Percentiles rank a stretch among this genome's conserved stretches.
These are phyloP conservation scores for Decorospora gaudefroyi DNA, from an alignment of 2,329 filamentous ascomycete genomes.

Conservation along the genomic window DNA sequence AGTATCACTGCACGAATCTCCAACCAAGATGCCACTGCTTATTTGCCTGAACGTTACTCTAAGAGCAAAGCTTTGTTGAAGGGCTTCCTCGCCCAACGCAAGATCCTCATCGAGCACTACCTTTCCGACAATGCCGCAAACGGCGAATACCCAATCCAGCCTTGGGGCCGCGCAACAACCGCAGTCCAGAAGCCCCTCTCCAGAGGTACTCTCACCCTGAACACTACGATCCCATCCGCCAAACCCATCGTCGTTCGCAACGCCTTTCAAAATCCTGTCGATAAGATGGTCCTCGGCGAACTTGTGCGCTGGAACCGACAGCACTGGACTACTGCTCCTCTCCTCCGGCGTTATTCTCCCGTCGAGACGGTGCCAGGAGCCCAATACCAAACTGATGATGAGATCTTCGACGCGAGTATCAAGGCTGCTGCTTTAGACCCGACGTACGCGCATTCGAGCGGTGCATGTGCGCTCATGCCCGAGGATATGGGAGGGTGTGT, in stretches of 20 bases:
- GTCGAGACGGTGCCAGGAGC: constrained; percentile 35
- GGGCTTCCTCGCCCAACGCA: constrained; percentile 16
- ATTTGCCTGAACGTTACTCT: constrained; percentile 14
- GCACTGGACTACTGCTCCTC: constrained; percentile 33
- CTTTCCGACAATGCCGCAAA: constrained; percentile 23
- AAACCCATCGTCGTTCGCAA: constrained; percentile 37
- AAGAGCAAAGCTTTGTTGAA: constrained; percentile 12
- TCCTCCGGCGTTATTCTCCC: constrained; percentile 37
- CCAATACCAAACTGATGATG: constrained; percentile 23
- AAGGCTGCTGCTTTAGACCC: constrained; percentile 9
- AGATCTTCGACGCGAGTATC: constrained; percentile 16
- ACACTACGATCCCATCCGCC: constrained; percentile 36
- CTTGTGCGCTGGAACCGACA: constrained; percentile 40
- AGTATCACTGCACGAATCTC: constrained; percentile 10
- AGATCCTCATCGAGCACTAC: constrained; percentile 13
- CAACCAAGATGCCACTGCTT: constrained; percentile 12
- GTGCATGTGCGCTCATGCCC: constrained; percentile 28
- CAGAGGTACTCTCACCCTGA: constrained; percentile 44
- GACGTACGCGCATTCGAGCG: constrained; percentile 22
- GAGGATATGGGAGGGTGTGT: constrained; percentile 28
- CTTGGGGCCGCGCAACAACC: constrained; percentile 13
- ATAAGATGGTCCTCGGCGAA: constrained; percentile 36
- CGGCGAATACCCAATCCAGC: constrained; percentile 30
- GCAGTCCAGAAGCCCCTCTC: constrained; percentile 24
- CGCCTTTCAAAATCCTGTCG: constrained; percentile 40